Percentiles rank a stretch among this genome's conserved stretches.
Evolutionary conservation across 2,329 filamentous ascomycete species (phyloP).

Genomic region (Colletotrichum sp.): DNA sequence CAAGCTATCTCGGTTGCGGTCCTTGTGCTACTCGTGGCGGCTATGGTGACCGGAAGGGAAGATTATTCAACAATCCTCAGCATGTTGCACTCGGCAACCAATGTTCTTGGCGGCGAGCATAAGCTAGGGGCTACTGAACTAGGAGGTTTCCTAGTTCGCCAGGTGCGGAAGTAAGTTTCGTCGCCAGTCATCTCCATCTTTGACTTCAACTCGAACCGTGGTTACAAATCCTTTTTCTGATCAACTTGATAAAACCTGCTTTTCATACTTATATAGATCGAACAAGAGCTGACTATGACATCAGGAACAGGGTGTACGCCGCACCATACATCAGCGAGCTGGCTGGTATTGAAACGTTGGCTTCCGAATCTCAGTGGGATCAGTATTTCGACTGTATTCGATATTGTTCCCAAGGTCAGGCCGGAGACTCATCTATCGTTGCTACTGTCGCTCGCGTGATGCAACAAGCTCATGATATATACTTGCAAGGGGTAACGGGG

Average conservation of each 20-base stretch:
- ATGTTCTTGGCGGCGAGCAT: neutral
- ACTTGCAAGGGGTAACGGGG: neutral
- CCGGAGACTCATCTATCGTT: neutral
- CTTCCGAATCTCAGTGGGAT: neutral
- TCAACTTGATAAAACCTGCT: rapidly evolving
- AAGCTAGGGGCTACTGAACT: neutral
- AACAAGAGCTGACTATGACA: neutral
- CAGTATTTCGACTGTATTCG: neutral
- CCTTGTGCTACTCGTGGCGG: neutral
- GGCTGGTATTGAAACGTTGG: neutral
- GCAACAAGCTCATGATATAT: neutral
- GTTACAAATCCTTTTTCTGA: rapidly evolving
- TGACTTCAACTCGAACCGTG: neutral
- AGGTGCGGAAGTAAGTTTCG: neutral
- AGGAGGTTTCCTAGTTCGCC: neutral
- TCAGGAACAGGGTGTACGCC: neutral
- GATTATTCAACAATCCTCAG: neutral
- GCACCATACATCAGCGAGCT: neutral
- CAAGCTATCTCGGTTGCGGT: neutral
- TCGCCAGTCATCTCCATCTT: neutral
- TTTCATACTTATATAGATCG: neutral
- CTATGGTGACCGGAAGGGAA: neutral
- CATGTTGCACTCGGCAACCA: neutral
- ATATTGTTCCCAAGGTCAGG: neutral
- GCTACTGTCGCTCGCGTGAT: neutral